Evolutionary conservation across 768 basidiomycete genomes (phyloP).

Genomic region (Xanthoconium purpureum): DNA sequence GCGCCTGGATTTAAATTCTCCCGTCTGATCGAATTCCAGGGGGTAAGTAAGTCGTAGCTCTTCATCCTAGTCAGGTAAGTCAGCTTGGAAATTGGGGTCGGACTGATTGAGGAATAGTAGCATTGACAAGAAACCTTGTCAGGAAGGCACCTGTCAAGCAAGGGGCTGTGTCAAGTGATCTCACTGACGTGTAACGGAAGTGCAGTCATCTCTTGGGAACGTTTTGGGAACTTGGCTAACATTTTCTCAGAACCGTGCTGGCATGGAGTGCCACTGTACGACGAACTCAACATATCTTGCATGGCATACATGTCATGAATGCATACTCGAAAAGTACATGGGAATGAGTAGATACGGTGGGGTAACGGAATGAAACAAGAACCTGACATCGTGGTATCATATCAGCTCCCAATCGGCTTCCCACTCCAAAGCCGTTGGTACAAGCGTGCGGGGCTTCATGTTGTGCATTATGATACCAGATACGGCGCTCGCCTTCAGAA

Average conservation of each 20-base stretch:
- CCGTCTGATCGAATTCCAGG: neutral
- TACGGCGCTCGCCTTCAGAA: slow-evolving; percentile 18
- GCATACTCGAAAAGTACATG: slow-evolving; percentile 19
- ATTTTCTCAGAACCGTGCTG: slow-evolving; percentile 8
- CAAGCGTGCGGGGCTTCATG: slow-evolving; percentile 98
- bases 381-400: slow-evolving; percentile 32
- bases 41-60: neutral
- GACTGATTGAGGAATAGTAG: slow-evolving; percentile 20
- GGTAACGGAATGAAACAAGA: slow-evolving; percentile 15
- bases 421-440: slow-evolving; percentile 78
- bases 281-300: slow-evolving; percentile 3
- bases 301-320: slow-evolving; percentile 12
- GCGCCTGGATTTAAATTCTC: neutral
- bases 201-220: slow-evolving; percentile 5
- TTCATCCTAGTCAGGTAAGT: neutral
- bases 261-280: slow-evolving; percentile 5
- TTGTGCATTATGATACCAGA: slow-evolving; percentile 69
- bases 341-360: slow-evolving; percentile 16
- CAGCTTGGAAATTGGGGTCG: slow-evolving; percentile 13
- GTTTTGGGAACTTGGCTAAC: neutral
- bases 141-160: slow-evolving; percentile 13
- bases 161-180: slow-evolving; percentile 13
- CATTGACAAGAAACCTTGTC: slow-evolving; percentile 14
- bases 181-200: neutral
- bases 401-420: slow-evolving; percentile 92